Percentiles rank a stretch among this genome's conserved stretches.
phyloP scores from a whole-genome alignment of 169 alveolate genomes.

The Plasmodium gallinaceum region DNA sequence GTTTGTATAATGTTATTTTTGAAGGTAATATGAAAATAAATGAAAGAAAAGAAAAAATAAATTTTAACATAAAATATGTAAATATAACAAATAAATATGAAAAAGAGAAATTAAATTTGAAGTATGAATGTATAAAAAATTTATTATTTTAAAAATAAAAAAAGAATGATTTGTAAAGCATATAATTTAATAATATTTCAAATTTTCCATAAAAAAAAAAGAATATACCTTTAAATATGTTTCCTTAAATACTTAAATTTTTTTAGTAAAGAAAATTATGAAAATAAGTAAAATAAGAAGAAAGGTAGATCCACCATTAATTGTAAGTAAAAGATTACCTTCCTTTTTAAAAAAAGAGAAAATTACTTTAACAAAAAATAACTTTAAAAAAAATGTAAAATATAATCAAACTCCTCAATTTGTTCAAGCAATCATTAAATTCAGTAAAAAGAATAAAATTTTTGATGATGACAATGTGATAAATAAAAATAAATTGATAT shows the following conservation, averaged over 20 bases:
- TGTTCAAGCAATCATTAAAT: constrained; percentile 50
- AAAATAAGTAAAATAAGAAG: constrained; percentile 43
- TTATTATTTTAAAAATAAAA: too few species aligned
- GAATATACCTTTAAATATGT: not conserved
- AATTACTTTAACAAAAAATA: constrained; percentile 35
- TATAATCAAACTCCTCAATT: constrained; percentile 58
- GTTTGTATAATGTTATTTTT: too few species aligned
- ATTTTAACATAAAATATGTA: too few species aligned
- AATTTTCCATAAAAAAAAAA: not conserved
- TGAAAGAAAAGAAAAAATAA: too few species aligned
- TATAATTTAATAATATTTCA: too few species aligned
- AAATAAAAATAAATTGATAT: constrained; percentile 35
- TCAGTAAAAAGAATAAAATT: constrained; percentile 36
- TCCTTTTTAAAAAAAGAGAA: constrained; percentile 56
- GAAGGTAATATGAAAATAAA: too few species aligned
- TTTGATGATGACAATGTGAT: constrained; percentile 16
- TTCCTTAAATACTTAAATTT: not conserved
- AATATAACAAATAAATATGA: too few species aligned
- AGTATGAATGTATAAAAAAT: too few species aligned
- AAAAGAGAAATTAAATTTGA: too few species aligned
- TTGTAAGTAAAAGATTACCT: constrained; percentile 65
- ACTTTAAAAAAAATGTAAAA: constrained; percentile 37
- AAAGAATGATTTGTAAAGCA: too few species aligned
- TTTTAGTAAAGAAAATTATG: constrained; percentile 17
- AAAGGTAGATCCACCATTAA: constrained; percentile 45